Evolutionary conservation across 2,329 filamentous ascomycete species (phyloP), one percentile per base, ranked within the genome.

Genomic region (Aureobasidium sp.): DNA sequence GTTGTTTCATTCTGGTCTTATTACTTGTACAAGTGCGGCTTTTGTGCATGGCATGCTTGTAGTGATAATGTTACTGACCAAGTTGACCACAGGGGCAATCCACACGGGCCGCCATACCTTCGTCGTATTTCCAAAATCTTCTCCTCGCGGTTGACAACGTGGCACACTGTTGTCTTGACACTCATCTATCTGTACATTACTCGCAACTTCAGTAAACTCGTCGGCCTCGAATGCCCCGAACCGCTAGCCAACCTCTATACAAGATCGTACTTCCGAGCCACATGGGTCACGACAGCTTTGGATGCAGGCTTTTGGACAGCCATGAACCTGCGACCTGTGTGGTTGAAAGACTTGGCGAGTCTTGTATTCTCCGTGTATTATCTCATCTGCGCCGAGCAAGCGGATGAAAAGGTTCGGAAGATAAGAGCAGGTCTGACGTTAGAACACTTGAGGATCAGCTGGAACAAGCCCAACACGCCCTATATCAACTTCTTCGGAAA

Each of bases 271-370:
- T 98, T 95, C 68, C 85, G 93, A 44, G 93, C 93, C 53, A 98
- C 93, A 66, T 98, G 93, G 93, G 81, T 97, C 14, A 84, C 93
- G 50, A 98, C 93, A 0, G 93, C 90, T 0, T 72, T 98, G 56
- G 93, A 98, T 63, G 93, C 93, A 5, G 93, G 93, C 1, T 98
- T 96, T 69, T 98, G 93, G 93, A 95, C 90, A 0, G 93, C 93
- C 29, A 98, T 98, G 93, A 85, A 83, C 63, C 90, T 98, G 58
- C 81, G 80, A 54, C 76, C 76, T 42, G 90, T 86, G 62, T 90
- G 87, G 81, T 61, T 95, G 37, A 79, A 90, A 34, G 90, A 97
- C 66, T 66, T 95, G 12, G 81, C 86, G 8, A 90, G 88, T 65
- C 76, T 97, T 17, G 74, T 88, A 41, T 97, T 96, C 69, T 88